phyloP scores from a whole-genome alignment of 345 rosid species.

The Rubroshorea leprosula region DNA sequence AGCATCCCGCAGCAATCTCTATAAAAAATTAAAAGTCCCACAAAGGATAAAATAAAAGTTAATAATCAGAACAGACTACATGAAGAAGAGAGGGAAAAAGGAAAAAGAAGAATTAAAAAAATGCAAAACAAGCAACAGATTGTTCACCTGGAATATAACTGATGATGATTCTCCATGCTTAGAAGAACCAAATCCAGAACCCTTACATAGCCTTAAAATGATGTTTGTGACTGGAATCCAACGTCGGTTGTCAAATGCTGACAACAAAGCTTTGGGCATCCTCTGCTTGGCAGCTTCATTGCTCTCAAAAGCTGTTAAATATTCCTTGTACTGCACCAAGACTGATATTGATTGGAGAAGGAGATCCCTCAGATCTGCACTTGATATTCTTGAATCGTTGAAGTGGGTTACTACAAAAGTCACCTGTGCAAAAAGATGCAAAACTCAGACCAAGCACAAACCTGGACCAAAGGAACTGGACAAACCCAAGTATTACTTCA shows the following conservation, averaged over 20 bases:
- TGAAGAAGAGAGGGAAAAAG: no score
- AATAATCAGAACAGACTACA: constrained; percentile 9
- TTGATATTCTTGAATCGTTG: constrained; percentile 82
- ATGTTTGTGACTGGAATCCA: constrained; percentile 95
- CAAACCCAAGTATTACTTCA: background rate
- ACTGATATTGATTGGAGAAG: constrained; percentile 95
- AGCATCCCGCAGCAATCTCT: constrained; percentile 81
- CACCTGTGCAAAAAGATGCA: constrained; percentile 44
- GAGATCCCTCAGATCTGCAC: constrained; percentile 85
- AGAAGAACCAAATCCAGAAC: constrained; percentile 71
- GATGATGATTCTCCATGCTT: constrained; percentile 87
- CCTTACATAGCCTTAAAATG: constrained; percentile 82
- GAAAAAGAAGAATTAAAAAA: no score
- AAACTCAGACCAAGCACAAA: constrained; percentile 8
- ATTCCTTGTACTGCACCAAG: constrained; percentile 83
- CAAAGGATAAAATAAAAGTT: constrained; percentile 10
- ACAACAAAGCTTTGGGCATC: constrained; percentile 70
- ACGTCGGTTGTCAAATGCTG: constrained; percentile 91
- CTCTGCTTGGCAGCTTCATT: constrained; percentile 73
- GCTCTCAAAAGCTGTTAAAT: constrained; percentile 75
- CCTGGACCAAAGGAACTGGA: background rate
- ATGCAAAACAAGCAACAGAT: constrained; percentile 3
- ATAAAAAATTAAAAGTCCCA: constrained; percentile 11
- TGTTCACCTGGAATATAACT: constrained; percentile 68
- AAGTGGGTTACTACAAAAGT: constrained; percentile 87